Percentiles rank a stretch among this genome's conserved stretches.
Evolutionary conservation across 2,329 filamentous ascomycete genomes (phyloP).

Genomic region (Aspergillus intermedius): DNA sequence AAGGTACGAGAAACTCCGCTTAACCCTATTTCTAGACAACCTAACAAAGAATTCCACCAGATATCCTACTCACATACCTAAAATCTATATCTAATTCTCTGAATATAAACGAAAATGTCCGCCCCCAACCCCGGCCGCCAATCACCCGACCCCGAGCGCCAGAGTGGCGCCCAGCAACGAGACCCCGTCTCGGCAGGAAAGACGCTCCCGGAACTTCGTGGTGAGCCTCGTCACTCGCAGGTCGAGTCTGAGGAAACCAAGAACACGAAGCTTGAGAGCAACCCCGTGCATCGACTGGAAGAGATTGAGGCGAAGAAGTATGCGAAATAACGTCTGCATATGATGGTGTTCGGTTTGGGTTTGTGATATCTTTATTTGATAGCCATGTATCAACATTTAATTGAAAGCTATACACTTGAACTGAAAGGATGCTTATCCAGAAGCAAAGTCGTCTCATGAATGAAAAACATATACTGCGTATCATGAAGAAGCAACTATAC

Average conservation of each 20-base stretch:
- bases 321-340: constrained; percentile 5
- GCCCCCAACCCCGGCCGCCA: constrained; percentile 61
- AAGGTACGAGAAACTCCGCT: too few species aligned
- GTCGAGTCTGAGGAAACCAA: constrained; percentile 22
- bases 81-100: neutral
- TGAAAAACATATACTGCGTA: neutral
- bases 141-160: constrained; percentile 67
- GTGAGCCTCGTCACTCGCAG: constrained; percentile 29
- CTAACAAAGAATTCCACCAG: too few species aligned
- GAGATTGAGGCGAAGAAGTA: constrained; percentile 32
- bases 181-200: constrained; percentile 54
- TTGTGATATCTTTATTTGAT: neutral
- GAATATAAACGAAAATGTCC: constrained; percentile 45
- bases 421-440: neutral
- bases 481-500: neutral
- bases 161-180: constrained; percentile 58
- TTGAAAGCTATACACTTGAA: neutral
- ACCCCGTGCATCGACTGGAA: constrained; percentile 37
- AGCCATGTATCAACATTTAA: neutral
- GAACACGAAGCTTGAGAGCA: constrained; percentile 29
- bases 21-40: too few species aligned
- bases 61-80: neutral
- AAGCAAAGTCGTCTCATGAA: neutral
- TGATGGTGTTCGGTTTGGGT: too few species aligned
- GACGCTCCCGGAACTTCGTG: constrained; percentile 46